phyloP scores from a whole-genome alignment of 257 asterid species.

The Vinca minor region DNA sequence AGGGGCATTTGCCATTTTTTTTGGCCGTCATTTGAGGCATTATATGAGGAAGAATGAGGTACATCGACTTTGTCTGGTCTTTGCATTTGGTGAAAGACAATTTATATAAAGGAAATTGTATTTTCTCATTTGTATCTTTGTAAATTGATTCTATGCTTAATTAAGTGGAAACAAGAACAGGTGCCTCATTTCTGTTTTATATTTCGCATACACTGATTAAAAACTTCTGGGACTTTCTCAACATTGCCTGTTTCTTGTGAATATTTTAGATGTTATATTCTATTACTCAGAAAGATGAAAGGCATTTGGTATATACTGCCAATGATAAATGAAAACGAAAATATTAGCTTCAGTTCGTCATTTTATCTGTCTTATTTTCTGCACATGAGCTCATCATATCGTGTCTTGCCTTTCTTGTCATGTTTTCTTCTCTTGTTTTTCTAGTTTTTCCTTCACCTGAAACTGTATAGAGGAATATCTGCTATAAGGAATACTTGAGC shows the following conservation, averaged over 20 bases:
- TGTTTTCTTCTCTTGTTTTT: neutral
- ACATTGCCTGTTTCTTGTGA: neutral
- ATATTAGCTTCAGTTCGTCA: too few relatives aligned
- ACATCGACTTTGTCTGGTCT: slow-evolving; percentile 11
- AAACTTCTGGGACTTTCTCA: neutral
- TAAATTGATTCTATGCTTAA: neutral
- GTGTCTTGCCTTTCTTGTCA: neutral
- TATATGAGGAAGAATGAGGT: slow-evolving; percentile 81
- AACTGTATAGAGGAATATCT: neutral
- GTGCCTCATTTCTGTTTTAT: neutral
- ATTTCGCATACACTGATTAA: neutral
- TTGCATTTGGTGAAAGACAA: slow-evolving; percentile 7
- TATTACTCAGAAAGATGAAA: neutral
- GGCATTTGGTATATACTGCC: neutral
- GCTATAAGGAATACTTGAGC: too few relatives aligned
- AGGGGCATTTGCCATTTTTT: slow-evolving; percentile 75
- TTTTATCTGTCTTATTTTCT: neutral
- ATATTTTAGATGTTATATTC: neutral
- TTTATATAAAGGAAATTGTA: neutral
- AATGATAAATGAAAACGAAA: too few relatives aligned
- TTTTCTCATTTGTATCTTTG: slow-evolving; percentile 10
- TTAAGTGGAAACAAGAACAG: neutral
- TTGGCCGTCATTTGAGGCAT: slow-evolving; percentile 75
- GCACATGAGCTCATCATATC: neutral
- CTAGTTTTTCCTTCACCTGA: neutral